Base-by-base conservation (phyloP, 23 red algal species). In the Agarophyton chilense region DNA sequence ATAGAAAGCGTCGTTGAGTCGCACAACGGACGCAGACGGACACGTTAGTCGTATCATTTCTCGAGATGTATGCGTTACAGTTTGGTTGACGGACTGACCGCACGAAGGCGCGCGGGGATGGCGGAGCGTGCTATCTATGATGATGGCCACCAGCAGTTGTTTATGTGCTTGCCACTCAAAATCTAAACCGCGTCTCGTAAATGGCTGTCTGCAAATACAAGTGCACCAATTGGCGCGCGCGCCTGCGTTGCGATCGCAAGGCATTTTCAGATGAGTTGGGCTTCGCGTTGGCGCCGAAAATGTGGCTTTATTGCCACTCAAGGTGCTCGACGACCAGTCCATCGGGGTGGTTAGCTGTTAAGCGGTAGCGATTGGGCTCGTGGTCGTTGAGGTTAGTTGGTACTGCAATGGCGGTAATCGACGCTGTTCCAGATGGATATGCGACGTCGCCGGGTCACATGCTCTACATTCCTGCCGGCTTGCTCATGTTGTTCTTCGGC, bases 401-500 rank as follows among this genome's bases (percentile, higher is more conserved):
- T n/a, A n/a, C n/a, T 40, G 71, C 71, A 4, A 80, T 61, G 76
- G 76, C 82, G 16, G 46, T 47, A 9, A 25, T 74, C 21, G 41
- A 47, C 34, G 40, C 38, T 16, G 54, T 78, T 32, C 53, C 72
- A 22, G 49, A 57, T 33, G 70, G 21, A 26, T 77, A 89, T 51
- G 85, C 51, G 11, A 43, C 71, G 38, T 53, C 73, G 66, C 66
- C 85, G 12, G 85, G 71, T 57, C 85, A 72, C 32, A 77, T 89
- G 39, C 53, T 89, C 21, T 89, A 89, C 72, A 89, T 89, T 39
- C 84, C 85, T 0, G 70, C 73, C 53, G 85, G 85, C 28, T 36
- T 89, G 71, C 70, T 89, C 57, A 78, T 89, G 73, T n/a, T 89
- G 13, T 89, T 89, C 70, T 89, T 89, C 73, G 85, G 85, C 52